Percentiles rank a stretch among this genome's conserved stretches.
Conservation (phyloP, 1,139 yeast species). For the Diutina neorugosa region DNA sequence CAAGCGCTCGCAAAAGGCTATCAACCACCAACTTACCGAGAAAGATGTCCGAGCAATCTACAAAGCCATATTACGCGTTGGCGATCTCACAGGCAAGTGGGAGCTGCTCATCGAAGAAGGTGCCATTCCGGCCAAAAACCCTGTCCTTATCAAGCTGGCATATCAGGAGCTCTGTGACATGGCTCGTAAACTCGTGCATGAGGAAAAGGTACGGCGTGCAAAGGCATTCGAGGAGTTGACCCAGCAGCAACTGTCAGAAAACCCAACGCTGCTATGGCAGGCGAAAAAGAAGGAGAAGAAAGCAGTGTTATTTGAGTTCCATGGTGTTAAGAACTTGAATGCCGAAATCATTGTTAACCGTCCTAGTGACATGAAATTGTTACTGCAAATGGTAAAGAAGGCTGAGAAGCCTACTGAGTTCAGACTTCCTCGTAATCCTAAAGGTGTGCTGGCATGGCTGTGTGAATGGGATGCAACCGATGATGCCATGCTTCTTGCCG, state of each 20-base stretch:
- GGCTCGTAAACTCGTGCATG: slow-evolving; percentile 51
- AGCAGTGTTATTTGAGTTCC: slow-evolving; percentile 82
- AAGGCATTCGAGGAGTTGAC: slow-evolving; percentile 48
- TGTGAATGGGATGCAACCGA: slow-evolving; percentile 77
- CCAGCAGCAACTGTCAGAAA: slow-evolving; percentile 36
- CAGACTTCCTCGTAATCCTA: slow-evolving; percentile 49
- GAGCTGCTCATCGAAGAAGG: slow-evolving; percentile 87
- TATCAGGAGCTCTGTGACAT: slow-evolving; percentile 56
- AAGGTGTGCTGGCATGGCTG: slow-evolving; percentile 83
- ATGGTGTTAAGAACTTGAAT: slow-evolving; percentile 79
- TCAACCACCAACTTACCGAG: slow-evolving; percentile 55
- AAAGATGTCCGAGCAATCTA: slow-evolving; percentile 82
- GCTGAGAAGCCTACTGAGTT: slow-evolving; percentile 48
- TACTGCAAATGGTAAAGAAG: slow-evolving; percentile 12
- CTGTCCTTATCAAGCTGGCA: slow-evolving; percentile 68
- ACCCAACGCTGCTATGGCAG: slow-evolving; percentile 34
- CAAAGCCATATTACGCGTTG: slow-evolving; percentile 69
- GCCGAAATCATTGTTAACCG: slow-evolving; percentile 80
- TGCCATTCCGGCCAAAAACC: slow-evolving; percentile 72
- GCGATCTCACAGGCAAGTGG: slow-evolving; percentile 74
- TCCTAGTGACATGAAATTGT: slow-evolving; percentile 65
- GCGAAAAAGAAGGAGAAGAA: slow-evolving; percentile 66
- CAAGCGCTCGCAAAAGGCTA: not conserved
- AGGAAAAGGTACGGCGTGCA: slow-evolving; percentile 54
- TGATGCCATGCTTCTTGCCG: slow-evolving; percentile 78